phyloP scores from a whole-genome alignment of 805 yeast species.

The Hanseniaspora pseudoguilliermondii region DNA sequence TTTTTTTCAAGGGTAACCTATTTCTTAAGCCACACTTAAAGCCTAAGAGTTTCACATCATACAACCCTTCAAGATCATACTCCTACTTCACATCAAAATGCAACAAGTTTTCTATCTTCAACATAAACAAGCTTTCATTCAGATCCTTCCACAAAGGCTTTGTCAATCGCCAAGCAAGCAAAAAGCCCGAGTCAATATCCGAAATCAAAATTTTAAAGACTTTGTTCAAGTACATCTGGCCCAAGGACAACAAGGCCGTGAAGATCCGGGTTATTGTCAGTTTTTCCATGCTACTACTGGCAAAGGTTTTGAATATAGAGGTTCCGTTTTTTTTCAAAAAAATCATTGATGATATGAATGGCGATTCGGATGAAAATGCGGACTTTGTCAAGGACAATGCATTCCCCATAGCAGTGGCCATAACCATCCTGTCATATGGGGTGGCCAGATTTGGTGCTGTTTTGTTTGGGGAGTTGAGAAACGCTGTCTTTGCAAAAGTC shows the following conservation, averaged over 20 bases:
- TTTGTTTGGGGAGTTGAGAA: conserved; percentile 82
- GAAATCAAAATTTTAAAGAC: conserved; percentile 46
- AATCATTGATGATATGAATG: conserved; percentile 83
- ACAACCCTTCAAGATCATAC: not conserved
- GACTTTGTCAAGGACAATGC: conserved; percentile 41
- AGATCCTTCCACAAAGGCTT: not conserved
- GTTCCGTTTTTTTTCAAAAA: conserved; percentile 89
- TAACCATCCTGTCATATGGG: conserved; percentile 74
- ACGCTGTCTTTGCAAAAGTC: conserved; percentile 90
- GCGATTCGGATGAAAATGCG: conserved; percentile 65
- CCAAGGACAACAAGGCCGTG: conserved; percentile 52
- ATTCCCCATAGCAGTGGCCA: conserved; percentile 41
- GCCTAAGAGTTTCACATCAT: not conserved
- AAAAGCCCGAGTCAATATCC: conserved; percentile 25
- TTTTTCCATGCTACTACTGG: conserved; percentile 53
- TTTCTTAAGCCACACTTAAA: not conserved
- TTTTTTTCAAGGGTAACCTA: not conserved
- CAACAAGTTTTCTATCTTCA: not conserved
- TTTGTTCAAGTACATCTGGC: conserved; percentile 67
- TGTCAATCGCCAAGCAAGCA: not conserved
- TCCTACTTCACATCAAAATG: not conserved
- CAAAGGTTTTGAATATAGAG: conserved; percentile 82
- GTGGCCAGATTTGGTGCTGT: conserved; percentile 90
- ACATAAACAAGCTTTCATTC: not conserved
- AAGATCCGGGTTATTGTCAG: conserved; percentile 69